Percentiles rank a stretch among this genome's conserved stretches.
Evolutionary conservation across 495 filamentous ascomycete genomes (phyloP).

Genomic region (Aspergillus kassunensis): DNA sequence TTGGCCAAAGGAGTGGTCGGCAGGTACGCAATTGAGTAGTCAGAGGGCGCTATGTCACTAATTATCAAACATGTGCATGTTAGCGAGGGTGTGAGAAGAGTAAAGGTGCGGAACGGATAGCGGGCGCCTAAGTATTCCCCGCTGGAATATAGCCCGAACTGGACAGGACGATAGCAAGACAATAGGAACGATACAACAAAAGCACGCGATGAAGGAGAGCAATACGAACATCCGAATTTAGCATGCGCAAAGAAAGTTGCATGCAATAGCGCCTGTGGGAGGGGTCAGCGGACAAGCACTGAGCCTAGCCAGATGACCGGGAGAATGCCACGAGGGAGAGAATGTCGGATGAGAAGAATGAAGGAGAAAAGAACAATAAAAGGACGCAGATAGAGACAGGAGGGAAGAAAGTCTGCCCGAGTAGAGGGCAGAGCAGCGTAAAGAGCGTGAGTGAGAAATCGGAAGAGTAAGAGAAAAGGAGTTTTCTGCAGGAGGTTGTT

Average conservation of each 20-base stretch:
- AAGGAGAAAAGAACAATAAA: constrained; percentile 13
- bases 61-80: not conserved
- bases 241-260: constrained; percentile 5
- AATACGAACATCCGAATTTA: constrained; percentile 4
- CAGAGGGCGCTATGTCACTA: constrained; percentile 6
- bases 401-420: constrained; percentile 9
- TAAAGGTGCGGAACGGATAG: not conserved
- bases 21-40: no score
- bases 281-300: constrained; percentile 10
- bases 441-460: constrained; percentile 13
- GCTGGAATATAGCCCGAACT: constrained; percentile 8
- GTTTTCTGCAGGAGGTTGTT: constrained; percentile 1
- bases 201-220: not conserved
- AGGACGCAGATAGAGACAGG: constrained; percentile 11
- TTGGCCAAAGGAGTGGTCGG: not conserved
- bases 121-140: constrained; percentile 6
- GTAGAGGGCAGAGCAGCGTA: not conserved
- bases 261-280: constrained; percentile 2
- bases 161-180: not conserved
- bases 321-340: constrained; percentile 10
- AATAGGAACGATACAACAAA: no score
- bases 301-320: constrained; percentile 12
- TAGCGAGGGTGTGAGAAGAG: constrained; percentile 1
- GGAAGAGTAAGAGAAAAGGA: not conserved
- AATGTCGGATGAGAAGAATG: constrained; percentile 16